A percentile compares a stretch with the other conserved stretches of the same genome.
phyloP scores from a whole-genome alignment of 2,329 filamentous ascomycete species.

The Pyricularia grisea region DNA sequence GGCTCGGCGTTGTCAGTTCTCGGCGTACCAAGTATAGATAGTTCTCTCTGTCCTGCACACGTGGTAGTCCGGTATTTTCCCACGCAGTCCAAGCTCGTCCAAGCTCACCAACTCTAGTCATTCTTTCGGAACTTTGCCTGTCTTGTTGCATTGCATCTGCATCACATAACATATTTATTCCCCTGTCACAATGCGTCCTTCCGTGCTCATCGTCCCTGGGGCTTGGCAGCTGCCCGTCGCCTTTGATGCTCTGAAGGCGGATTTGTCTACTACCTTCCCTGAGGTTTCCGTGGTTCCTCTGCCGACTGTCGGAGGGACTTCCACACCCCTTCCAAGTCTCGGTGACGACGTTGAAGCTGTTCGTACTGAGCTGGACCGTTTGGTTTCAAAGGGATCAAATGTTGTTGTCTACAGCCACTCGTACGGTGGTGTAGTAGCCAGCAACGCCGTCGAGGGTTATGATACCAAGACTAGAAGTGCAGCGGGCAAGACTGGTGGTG shows the following conservation, averaged over 20 bases:
- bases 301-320: conserved; percentile 20
- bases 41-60: too few relatives aligned
- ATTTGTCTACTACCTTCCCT: conserved; percentile 18
- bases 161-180: neutral
- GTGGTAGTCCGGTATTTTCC: too few relatives aligned
- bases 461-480: conserved; percentile 19
- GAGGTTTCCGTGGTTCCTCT: conserved; percentile 17
- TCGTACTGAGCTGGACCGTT: conserved; percentile 10
- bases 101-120: too few relatives aligned
- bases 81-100: too few relatives aligned
- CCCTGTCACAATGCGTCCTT: conserved; percentile 9
- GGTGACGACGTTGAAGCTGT: conserved; percentile 17
- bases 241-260: conserved; percentile 16
- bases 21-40: too few relatives aligned
- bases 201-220: conserved; percentile 23
- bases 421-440: conserved; percentile 21
- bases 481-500: conserved; percentile 22
- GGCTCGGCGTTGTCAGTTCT: too few relatives aligned
- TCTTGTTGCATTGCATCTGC: neutral
- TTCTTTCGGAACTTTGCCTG: too few relatives aligned
- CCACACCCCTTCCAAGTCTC: conserved; percentile 12
- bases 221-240: conserved; percentile 22
- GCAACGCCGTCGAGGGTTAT: conserved; percentile 18
- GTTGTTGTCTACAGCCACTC: conserved; percentile 22
- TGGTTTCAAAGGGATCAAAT: conserved; percentile 18